Evolutionary conservation across 306 rosid genomes (phyloP).

Genomic region (Lotus japonicus): DNA sequence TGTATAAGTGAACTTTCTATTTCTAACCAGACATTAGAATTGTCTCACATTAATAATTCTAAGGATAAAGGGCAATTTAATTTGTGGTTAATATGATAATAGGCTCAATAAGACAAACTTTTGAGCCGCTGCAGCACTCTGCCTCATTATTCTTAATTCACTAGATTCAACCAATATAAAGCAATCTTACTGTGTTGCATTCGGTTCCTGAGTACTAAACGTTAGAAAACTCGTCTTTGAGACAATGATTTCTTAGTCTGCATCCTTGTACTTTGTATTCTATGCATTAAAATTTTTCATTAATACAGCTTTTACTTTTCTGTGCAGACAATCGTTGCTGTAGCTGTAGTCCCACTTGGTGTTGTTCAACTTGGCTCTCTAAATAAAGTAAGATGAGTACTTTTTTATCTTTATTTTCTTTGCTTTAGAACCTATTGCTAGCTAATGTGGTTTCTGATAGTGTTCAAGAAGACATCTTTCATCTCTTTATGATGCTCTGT

Average conservation of each 20-base stretch:
- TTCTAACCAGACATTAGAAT: neutral
- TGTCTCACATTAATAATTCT: neutral
- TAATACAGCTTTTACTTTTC: slow-evolving; percentile 18
- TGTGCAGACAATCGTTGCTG: slow-evolving; percentile 70
- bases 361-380: slow-evolving; percentile 92
- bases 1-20: neutral
- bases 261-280: neutral
- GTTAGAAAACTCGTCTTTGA: slow-evolving; percentile 8
- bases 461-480: neutral
- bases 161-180: neutral
- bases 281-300: neutral
- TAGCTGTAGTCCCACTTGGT: slow-evolving; percentile 78
- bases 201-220: too few relatives aligned
- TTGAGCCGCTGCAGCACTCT: neutral
- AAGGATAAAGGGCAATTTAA: slow-evolving; percentile 8
- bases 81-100: neutral
- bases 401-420: slow-evolving; percentile 4
- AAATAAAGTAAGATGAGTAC: slow-evolving; percentile 56
- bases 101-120: neutral
- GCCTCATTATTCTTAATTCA: neutral
- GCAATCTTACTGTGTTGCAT: neutral
- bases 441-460: slow-evolving; percentile 11
- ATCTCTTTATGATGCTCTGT: neutral
- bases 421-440: slow-evolving; percentile 11
- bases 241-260: slow-evolving; percentile 1